These are phyloP conservation scores for Candida germanica DNA, from an alignment of 805 yeast genomes.

Conservation along the genomic window DNA sequence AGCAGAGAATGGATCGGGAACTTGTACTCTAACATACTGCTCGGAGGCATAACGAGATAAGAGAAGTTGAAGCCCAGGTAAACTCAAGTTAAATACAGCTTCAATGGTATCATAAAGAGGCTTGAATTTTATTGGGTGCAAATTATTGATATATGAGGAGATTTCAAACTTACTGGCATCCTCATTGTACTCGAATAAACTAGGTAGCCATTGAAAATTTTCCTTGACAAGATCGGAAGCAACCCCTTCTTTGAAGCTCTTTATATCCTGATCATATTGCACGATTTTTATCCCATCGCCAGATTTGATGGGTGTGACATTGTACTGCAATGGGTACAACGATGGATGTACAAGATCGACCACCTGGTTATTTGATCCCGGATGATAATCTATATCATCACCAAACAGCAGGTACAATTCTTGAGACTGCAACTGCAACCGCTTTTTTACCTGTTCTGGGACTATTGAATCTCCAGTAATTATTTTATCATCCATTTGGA, in stretches of 20 bases:
- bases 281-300: conserved; percentile 6
- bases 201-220: conserved; percentile 40
- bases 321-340: conserved; percentile 33
- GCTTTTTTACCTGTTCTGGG: conserved; percentile 6
- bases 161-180: conserved; percentile 16
- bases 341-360: conserved; percentile 42
- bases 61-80: conserved; percentile 31
- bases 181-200: conserved; percentile 13
- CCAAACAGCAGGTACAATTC: conserved; percentile 15
- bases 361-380: conserved; percentile 33
- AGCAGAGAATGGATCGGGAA: conserved; percentile 8
- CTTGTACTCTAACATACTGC: conserved; percentile 14
- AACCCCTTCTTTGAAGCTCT: conserved; percentile 12
- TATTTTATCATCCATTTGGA: conserved; percentile 20
- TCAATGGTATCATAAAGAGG: conserved; percentile 29
- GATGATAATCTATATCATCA: conserved; percentile 33
- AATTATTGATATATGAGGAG: conserved; percentile 38
- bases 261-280: conserved; percentile 9
- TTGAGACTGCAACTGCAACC: conserved; percentile 12
- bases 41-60: conserved; percentile 23
- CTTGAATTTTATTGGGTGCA: conserved; percentile 29
- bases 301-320: conserved; percentile 18
- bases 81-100: conserved; percentile 22
- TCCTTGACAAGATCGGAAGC: conserved; percentile 17
- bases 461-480: conserved; percentile 19